phyloP scores from a whole-genome alignment of 768 basidiomycete genomes.

The Mrakia frigida region DNA sequence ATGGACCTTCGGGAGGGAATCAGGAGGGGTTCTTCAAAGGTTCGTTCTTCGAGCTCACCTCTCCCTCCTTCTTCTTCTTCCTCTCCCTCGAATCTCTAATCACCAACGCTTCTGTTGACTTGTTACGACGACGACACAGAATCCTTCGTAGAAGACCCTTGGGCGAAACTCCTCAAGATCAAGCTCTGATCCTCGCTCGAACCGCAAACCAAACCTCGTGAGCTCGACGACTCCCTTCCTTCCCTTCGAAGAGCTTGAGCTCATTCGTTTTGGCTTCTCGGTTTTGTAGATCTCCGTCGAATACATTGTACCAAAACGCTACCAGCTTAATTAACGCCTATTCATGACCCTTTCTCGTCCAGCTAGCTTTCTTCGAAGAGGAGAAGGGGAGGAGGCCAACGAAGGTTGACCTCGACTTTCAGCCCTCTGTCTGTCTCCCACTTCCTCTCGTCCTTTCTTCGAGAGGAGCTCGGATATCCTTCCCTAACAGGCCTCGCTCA shows the following conservation, averaged over 20 bases:
- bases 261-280: not conserved
- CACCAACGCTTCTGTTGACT: not conserved
- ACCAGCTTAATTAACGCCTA: no score
- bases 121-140: constrained; percentile 4
- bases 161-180: constrained; percentile 19
- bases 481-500: no score
- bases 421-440: not conserved
- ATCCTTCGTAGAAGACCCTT: constrained; percentile 25
- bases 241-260: not conserved
- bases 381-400: no score
- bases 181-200: not conserved
- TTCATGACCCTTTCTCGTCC: not conserved
- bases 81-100: not conserved
- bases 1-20: not conserved
- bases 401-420: not conserved
- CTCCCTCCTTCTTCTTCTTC: not conserved
- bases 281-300: no score
- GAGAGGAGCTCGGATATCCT: no score
- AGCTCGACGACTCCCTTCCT: not conserved
- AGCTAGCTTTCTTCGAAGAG: no score
- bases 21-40: constrained; percentile 26
- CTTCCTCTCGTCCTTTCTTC: no score
- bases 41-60: not conserved
- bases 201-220: not conserved
- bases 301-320: no score